These are phyloP conservation scores for Fusarium sp. DNA, from an alignment of 2,329 filamentous ascomycete species.

Conservation along the genomic window DNA sequence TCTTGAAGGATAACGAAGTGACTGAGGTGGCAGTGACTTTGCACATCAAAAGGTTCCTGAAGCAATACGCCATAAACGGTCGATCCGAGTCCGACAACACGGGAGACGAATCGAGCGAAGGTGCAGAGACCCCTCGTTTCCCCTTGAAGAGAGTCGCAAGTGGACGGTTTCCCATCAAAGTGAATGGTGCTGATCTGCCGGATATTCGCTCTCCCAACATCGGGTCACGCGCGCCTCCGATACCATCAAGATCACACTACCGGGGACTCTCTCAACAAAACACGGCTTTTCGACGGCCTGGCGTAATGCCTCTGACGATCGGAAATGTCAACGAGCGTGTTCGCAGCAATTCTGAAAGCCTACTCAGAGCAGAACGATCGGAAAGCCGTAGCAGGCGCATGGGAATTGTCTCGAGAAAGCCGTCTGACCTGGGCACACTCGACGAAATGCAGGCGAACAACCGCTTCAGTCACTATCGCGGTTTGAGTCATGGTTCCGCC, in stretches of 20 bases:
- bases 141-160: conserved; percentile 69
- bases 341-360: conserved; percentile 71
- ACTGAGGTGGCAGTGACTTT: conserved; percentile 67
- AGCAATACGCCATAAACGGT: conserved; percentile 61
- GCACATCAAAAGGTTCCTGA: conserved; percentile 69
- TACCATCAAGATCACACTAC: conserved; percentile 80
- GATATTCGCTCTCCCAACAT: conserved; percentile 74
- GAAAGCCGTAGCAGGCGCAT: conserved; percentile 69
- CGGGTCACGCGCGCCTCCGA: conserved; percentile 72
- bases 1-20: conserved; percentile 67
- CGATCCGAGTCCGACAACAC: conserved; percentile 64
- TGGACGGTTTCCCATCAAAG: conserved; percentile 73
- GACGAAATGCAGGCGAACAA: conserved; percentile 71
- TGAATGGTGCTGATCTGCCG: conserved; percentile 75
- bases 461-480: conserved; percentile 72
- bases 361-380: conserved; percentile 62
- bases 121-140: conserved; percentile 80
- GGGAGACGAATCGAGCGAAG: conserved; percentile 74
- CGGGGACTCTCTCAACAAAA: conserved; percentile 77
- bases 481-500: conserved; percentile 73
- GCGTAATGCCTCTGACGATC: conserved; percentile 75
- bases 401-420: conserved; percentile 68
- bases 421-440: conserved; percentile 68
- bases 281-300: conserved; percentile 70
- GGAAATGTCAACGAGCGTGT: conserved; percentile 74